These are phyloP conservation scores for Pholiota adiposa DNA, from an alignment of 1,284 basidiomycete species.

Conservation along the genomic window DNA sequence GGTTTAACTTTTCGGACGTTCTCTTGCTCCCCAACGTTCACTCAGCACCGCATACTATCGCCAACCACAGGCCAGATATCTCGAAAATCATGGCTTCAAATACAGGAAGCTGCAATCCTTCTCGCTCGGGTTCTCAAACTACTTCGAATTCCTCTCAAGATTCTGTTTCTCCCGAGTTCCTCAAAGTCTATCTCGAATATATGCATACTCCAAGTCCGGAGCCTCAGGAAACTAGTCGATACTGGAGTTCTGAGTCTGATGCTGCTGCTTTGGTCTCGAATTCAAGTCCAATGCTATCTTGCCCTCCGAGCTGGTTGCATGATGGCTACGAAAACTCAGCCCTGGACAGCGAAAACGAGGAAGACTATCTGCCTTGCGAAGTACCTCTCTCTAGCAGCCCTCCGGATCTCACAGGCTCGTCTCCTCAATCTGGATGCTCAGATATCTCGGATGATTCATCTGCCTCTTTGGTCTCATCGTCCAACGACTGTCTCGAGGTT, in stretches of 20 bases:
- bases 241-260: slow-evolving; percentile 2
- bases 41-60: too few relatives aligned
- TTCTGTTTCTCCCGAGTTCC: background rate
- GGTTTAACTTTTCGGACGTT: too few relatives aligned
- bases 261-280: background rate
- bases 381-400: slow-evolving; percentile 28
- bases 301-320: slow-evolving; percentile 9
- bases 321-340: background rate
- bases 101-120: background rate
- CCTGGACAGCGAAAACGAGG: slow-evolving; percentile 4
- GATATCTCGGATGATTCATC: slow-evolving; percentile 1
- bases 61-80: background rate
- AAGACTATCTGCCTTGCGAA: slow-evolving; percentile 1
- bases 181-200: slow-evolving; percentile 12
- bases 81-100: background rate
- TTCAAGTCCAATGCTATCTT: slow-evolving; percentile 10
- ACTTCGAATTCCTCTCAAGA: background rate
- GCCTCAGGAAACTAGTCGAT: background rate
- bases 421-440: slow-evolving; percentile 16
- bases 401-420: slow-evolving; percentile 21
- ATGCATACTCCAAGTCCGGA: slow-evolving; percentile 13
- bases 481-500: slow-evolving; percentile 9
- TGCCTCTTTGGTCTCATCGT: background rate
- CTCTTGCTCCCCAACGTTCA: background rate
- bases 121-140: background rate